These are phyloP conservation scores for Trichophyton simii DNA, from an alignment of 2,329 filamentous ascomycete genomes.

Conservation along the genomic window DNA sequence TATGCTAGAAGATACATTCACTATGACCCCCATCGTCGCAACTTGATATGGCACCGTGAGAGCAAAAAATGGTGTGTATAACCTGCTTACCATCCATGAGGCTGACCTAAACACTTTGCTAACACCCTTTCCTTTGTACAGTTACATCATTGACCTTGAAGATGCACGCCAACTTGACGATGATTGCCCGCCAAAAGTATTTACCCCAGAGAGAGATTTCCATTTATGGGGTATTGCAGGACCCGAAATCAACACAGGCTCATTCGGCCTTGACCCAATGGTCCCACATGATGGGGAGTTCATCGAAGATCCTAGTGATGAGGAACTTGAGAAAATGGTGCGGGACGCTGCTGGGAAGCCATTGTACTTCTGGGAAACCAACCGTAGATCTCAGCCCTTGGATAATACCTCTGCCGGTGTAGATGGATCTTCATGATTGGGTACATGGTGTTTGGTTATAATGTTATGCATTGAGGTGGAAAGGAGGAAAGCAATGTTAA, in stretches of 20 bases:
- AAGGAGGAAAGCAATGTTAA: too few relatives aligned
- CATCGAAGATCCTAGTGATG: conserved; percentile 9
- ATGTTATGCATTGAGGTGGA: too few relatives aligned
- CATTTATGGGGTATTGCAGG: conserved; percentile 9
- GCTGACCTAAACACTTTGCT: too few relatives aligned
- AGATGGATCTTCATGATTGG: too few relatives aligned
- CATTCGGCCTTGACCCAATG: conserved; percentile 13
- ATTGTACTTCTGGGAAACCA: too few relatives aligned
- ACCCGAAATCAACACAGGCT: conserved; percentile 5
- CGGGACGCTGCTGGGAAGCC: conserved; percentile 10
- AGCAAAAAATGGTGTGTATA: conserved; percentile 12
- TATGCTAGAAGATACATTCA: conserved; percentile 9
- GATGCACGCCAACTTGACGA: conserved; percentile 8
- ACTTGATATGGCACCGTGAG: conserved; percentile 12
- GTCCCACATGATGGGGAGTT: conserved; percentile 8
- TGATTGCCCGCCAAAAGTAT: not conserved
- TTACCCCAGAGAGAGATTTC: conserved; percentile 7
- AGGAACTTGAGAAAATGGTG: conserved; percentile 10
- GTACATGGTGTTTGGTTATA: too few relatives aligned
- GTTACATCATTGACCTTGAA: conserved; percentile 14
- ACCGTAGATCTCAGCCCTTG: too few relatives aligned
- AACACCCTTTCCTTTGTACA: conserved; percentile 1
- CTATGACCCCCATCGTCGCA: conserved; percentile 18
- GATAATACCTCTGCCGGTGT: too few relatives aligned
- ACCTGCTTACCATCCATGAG: too few relatives aligned